Evolutionary conservation across 2,329 filamentous ascomycete genomes (phyloP), one percentile per base, ranked within the genome.

Genomic region (Talaromyces sp.): DNA sequence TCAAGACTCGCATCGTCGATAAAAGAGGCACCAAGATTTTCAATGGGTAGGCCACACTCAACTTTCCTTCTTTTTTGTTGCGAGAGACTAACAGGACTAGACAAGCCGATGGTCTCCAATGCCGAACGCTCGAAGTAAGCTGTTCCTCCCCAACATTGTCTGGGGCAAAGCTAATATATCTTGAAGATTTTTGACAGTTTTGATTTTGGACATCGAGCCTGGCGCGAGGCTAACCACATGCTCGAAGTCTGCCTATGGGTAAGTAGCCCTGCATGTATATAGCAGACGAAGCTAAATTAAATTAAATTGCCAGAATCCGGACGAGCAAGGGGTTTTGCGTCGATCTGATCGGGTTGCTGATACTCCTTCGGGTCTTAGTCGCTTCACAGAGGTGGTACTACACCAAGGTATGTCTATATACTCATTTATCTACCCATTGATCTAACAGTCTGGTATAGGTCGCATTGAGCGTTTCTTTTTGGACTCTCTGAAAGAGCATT

Each of bases 381-480:
- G 52, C 7, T 54, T 54, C 23, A 34, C 33, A n/a, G 52, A 54
- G 33, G 28, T 23, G 23, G 52, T 54, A 10, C 18, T 54, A 8
- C 52, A 54, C 9, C 52, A 54, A 30, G 52, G 52, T 54, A 31
- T 23, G n/a, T 52, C 14, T 36, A 18, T 8, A 8, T 47, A 3
- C 3, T 6, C 9, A 8, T 34, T 54, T 10, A 1, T 31, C 8
- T 31, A 23, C 1, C 18, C 4, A n/a, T n/a, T 54, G 52, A 2
- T 3, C 84, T 90, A 61, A 87, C 90, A 68, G 78, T 81, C 0
- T 87, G 86, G 82, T 66, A 89, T 91, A 73, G 89, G 88, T 3
- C 83, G 88, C 1, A 85, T 91, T 62, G 89, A 91, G 69, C 78
- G 82, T 0, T 88, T 87, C 70, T 87, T 89, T 66, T 76, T 88